Evolutionary conservation across 2,329 filamentous ascomycete species (phyloP).

Genomic region (Metarhizium guizhouense): DNA sequence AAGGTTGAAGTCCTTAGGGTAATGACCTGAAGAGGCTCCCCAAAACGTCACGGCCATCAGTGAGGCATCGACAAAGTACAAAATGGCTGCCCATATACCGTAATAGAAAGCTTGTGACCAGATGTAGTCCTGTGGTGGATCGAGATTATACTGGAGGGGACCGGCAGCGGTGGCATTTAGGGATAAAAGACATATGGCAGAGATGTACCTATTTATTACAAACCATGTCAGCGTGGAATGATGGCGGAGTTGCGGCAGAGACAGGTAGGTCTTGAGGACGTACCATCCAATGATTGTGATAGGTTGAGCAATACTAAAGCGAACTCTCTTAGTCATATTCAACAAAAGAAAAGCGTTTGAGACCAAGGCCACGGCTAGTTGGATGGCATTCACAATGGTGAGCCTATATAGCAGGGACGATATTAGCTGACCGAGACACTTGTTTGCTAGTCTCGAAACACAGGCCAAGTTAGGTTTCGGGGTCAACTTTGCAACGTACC

Average conservation of each 20-base stretch:
- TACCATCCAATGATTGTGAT: conserved; percentile 77
- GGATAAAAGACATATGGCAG: conserved; percentile 55
- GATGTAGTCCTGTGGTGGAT: conserved; percentile 41
- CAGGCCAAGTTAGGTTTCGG: too few relatives aligned
- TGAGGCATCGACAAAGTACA: conserved; percentile 72
- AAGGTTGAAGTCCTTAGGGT: conserved; percentile 68
- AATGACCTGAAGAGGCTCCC: conserved; percentile 61
- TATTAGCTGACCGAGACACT: neutral
- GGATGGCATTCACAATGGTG: conserved; percentile 66
- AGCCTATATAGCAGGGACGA: conserved; percentile 43
- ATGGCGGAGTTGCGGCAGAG: neutral
- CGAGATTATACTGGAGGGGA: conserved; percentile 31
- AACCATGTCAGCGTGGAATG: neutral
- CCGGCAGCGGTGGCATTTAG: conserved; percentile 59
- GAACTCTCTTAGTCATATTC: conserved; percentile 74
- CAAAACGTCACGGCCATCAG: conserved; percentile 73
- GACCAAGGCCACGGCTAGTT: conserved; percentile 64
- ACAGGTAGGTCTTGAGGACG: conserved; percentile 9
- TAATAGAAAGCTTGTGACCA: conserved; percentile 84
- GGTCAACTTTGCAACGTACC: conserved; percentile 35
- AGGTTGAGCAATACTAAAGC: conserved; percentile 75
- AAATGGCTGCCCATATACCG: conserved; percentile 65
- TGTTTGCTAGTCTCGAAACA: neutral
- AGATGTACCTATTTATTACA: conserved; percentile 36
- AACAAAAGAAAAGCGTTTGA: conserved; percentile 77